Evolutionary conservation across 768 basidiomycete genomes (phyloP).

Genomic region (Psilocybe subaeruginosa): DNA sequence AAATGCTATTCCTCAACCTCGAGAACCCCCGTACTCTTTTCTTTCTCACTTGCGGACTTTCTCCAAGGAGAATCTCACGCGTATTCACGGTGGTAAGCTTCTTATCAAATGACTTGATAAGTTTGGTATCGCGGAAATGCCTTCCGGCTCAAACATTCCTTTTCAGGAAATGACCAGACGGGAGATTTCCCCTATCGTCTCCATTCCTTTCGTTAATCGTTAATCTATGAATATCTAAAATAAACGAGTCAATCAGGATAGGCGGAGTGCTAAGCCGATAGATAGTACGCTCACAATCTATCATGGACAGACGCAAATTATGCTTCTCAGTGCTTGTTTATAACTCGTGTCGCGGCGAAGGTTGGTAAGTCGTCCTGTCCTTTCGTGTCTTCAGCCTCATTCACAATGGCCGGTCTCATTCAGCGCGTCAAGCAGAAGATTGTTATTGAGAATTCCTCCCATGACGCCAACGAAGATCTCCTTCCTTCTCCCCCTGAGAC

Average conservation of each 20-base stretch:
- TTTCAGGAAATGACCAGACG: background rate
- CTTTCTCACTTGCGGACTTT: background rate
- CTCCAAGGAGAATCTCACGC: background rate
- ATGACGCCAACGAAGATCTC: slow-evolving; percentile 17
- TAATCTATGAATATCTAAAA: background rate
- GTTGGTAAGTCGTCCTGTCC: background rate
- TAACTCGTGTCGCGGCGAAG: background rate
- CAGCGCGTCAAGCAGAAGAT: slow-evolving; percentile 14
- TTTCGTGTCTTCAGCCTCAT: background rate
- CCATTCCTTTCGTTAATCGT: background rate
- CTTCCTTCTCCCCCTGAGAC: slow-evolving; percentile 14
- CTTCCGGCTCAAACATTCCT: slow-evolving; percentile 1
- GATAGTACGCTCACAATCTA: slow-evolving; percentile 3
- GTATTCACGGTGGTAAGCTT: background rate
- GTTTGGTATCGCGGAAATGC: background rate
- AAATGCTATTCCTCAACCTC: too few relatives aligned
- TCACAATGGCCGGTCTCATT: slow-evolving; percentile 5
- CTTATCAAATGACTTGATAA: slow-evolving; percentile 3
- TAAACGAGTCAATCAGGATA: background rate
- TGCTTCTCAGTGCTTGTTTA: background rate
- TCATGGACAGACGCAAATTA: background rate
- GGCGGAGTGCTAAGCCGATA: slow-evolving; percentile 6
- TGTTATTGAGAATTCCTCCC: slow-evolving; percentile 6
- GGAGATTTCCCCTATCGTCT: slow-evolving; percentile 4
- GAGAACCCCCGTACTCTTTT: too few relatives aligned